Evolutionary conservation across 2,329 filamentous ascomycete genomes (phyloP), one percentile per base, ranked within the genome.

Genomic region (Davidsoniella eucalypti): DNA sequence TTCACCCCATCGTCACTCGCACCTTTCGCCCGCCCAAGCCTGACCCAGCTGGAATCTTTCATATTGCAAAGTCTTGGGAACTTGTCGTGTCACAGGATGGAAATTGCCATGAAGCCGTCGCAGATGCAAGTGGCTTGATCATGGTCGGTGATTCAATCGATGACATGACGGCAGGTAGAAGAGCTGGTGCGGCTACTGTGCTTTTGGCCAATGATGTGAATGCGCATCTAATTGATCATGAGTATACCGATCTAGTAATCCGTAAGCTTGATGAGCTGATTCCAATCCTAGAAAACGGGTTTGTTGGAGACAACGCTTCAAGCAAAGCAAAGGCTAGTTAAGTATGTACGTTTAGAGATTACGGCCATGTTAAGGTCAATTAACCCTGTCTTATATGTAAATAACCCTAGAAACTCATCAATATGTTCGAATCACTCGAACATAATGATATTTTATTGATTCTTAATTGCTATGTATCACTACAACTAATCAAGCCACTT

Each of bases 121-220:
- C 60, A 1, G 69, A 71, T 54, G 74, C 68, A 2, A 70, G 65
- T 40, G 63, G 61, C 5, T 58, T 78, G 40, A 75, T 79, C 57
- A 81, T 81, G 77, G 77, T 80, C 18, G 84, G 84, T 3, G 84
- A 90, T 61, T 87, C 82, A 14, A 78, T 94, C 50, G 92, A 96
- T 62, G 92, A 98, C 61, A 93, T 96, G 78, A 84, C 82, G 6
- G 87, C 90, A 1, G 90, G 92, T 0, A 75, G 82, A 53, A 72
- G 71, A 48, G 90, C 90, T 0, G 90, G 90, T 1, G 86, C 88
- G 1, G 84, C 87, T 33, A 96, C 92, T 0, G 87, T 96, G n/a
- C 61, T 96, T 61, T 10, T 98, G 42, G 73, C 82, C 14, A 93
- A 93, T 59, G 78, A 85, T n/a, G 80, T 74, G n/a, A 94, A 94